Percentiles rank a stretch among this genome's conserved stretches.
phyloP scores from a whole-genome alignment of 2,329 filamentous ascomycete species.

The Ophiostoma sp. region DNA sequence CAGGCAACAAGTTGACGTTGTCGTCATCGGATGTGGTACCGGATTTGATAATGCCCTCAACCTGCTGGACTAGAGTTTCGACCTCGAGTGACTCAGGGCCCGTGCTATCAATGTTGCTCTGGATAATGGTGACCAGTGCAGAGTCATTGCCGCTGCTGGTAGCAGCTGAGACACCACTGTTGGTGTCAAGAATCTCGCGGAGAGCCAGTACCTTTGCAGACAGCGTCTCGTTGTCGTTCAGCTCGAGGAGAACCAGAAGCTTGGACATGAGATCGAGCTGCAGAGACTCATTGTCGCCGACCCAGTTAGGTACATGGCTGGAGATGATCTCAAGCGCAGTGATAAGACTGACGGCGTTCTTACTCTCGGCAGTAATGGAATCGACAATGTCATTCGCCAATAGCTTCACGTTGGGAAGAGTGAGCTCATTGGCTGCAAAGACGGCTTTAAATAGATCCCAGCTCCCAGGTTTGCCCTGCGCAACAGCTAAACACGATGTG shows the following conservation, averaged over 20 bases:
- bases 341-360: constrained; percentile 35
- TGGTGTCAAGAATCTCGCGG: constrained; percentile 42
- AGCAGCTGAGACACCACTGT: constrained; percentile 39
- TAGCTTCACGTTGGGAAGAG: constrained; percentile 33
- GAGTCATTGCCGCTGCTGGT: constrained; percentile 36
- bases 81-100: constrained; percentile 48
- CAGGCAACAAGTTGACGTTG: constrained; percentile 56
- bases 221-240: constrained; percentile 38
- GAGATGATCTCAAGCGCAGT: constrained; percentile 46
- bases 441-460: constrained; percentile 48
- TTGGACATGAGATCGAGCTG: constrained; percentile 49
- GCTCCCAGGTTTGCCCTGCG: constrained; percentile 33
- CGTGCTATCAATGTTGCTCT: constrained; percentile 50
- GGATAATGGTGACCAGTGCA: constrained; percentile 45
- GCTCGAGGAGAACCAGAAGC: constrained; percentile 49
- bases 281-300: constrained; percentile 42
- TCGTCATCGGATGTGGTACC: constrained; percentile 23
- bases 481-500: constrained; percentile 38
- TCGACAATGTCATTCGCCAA: constrained; percentile 33
- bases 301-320: constrained; percentile 40
- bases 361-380: constrained; percentile 24
- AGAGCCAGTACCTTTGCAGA: constrained; percentile 42
- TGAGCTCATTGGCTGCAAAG: constrained; percentile 41
- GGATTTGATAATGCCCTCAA: constrained; percentile 36
- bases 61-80: constrained; percentile 50